phyloP scores from a whole-genome alignment of 2,329 filamentous ascomycete species.

The Colletotrichum graminicola region DNA sequence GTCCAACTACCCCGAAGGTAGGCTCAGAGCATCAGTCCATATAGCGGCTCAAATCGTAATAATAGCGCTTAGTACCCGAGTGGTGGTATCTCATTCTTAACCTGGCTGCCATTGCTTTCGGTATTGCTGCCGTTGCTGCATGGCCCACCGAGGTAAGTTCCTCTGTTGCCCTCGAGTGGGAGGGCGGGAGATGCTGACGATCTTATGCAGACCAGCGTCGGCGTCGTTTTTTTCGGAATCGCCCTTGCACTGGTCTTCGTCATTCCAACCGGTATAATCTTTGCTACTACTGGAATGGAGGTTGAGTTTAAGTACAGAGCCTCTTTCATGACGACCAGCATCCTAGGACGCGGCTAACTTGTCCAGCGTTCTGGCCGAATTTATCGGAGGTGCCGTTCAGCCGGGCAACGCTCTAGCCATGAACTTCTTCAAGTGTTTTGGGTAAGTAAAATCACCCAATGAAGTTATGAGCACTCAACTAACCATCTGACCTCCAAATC shows the following conservation, averaged over 20 bases:
- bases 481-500: constrained; percentile 4
- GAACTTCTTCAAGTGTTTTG: constrained; percentile 46
- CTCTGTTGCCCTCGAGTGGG: no score
- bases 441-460: constrained; percentile 25
- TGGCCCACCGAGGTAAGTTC: constrained; percentile 52
- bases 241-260: constrained; percentile 57
- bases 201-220: constrained; percentile 52
- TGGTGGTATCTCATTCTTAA: constrained; percentile 59
- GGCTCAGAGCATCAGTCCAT: background rate
- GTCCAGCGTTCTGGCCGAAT: constrained; percentile 37
- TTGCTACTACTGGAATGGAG: constrained; percentile 57
- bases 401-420: constrained; percentile 34
- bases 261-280: constrained; percentile 59
- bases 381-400: constrained; percentile 36
- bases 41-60: background rate
- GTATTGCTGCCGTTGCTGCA: constrained; percentile 51
- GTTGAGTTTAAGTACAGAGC: constrained; percentile 43
- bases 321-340: no score
- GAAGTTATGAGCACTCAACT: no score
- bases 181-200: background rate
- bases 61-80: constrained; percentile 51
- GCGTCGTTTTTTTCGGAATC: constrained; percentile 59
- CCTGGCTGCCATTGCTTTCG: constrained; percentile 50
- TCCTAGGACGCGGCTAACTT: constrained; percentile 22
- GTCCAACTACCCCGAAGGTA: constrained; percentile 56